Evolutionary conservation across 106 monocot species (phyloP).

Genomic region (Alisma plantagoaquatica): DNA sequence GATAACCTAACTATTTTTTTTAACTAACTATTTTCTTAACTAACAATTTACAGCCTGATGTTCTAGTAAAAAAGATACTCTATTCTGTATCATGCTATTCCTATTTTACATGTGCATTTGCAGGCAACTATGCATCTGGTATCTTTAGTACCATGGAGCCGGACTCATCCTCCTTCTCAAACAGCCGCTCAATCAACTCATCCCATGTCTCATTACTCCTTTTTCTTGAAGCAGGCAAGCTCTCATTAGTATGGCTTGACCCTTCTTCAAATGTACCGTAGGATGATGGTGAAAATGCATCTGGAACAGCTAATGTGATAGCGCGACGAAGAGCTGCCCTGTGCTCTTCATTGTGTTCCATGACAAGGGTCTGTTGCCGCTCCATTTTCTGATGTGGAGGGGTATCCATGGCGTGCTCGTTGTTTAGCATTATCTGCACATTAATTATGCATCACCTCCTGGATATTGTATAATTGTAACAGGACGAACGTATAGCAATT

Average conservation of each 20-base stretch:
- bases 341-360: slow-evolving; percentile 71
- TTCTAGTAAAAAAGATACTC: too few species aligned
- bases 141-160: slow-evolving; percentile 33
- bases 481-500: too few species aligned
- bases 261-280: slow-evolving; percentile 73
- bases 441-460: not conserved
- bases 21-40: too few species aligned
- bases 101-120: too few species aligned
- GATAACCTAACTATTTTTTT: too few species aligned
- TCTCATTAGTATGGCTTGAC: slow-evolving; percentile 6
- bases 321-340: slow-evolving; percentile 76
- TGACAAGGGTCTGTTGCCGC: slow-evolving; percentile 38
- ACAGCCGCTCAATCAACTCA: slow-evolving; percentile 51
- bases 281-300: slow-evolving; percentile 43
- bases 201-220: slow-evolving; percentile 50
- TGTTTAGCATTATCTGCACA: slow-evolving; percentile 68
- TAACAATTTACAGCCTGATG: too few species aligned
- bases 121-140: slow-evolving; percentile 1
- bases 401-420: slow-evolving; percentile 46
- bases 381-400: slow-evolving; percentile 80
- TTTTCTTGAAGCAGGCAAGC: slow-evolving; percentile 10
- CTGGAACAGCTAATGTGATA: slow-evolving; percentile 60
- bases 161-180: slow-evolving; percentile 52
- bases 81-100: too few species aligned
- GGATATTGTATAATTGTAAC: too few species aligned